Conservation (phyloP, 345 rosid genomes). For the Alliaria petiolata region DNA sequence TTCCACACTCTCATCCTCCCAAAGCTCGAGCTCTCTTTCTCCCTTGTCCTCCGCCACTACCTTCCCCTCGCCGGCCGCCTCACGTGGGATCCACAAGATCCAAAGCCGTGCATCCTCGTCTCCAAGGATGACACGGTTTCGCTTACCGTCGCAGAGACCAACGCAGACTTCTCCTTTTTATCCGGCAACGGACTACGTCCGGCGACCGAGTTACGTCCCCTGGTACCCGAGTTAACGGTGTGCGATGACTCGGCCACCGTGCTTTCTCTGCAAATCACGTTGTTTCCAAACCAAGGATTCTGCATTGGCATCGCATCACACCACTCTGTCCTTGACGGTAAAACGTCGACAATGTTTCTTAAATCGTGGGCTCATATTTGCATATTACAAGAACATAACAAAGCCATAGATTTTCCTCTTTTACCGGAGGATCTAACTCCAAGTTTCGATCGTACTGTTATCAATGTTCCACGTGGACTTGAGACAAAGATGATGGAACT, state of each 20-base stretch:
- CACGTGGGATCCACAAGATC: background rate
- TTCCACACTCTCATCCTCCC: background rate
- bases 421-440: constrained; percentile 17
- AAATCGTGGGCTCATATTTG: background rate
- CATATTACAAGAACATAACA: background rate
- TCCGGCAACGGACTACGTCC: background rate
- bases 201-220: background rate
- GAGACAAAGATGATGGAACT: too few species aligned
- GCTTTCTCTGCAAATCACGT: background rate
- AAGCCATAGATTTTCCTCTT: background rate
- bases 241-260: background rate
- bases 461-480: too few species aligned
- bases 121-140: background rate
- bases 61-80: background rate
- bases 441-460: too few species aligned
- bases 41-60: background rate
- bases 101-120: background rate
- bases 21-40: background rate
- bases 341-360: background rate
- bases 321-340: background rate
- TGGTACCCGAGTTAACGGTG: background rate
- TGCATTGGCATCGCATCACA: background rate
- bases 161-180: background rate
- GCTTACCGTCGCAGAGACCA: background rate
- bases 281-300: background rate